phyloP scores from a whole-genome alignment of 352 stramenopile genomes.

The Aphanomyces cochlioides region DNA sequence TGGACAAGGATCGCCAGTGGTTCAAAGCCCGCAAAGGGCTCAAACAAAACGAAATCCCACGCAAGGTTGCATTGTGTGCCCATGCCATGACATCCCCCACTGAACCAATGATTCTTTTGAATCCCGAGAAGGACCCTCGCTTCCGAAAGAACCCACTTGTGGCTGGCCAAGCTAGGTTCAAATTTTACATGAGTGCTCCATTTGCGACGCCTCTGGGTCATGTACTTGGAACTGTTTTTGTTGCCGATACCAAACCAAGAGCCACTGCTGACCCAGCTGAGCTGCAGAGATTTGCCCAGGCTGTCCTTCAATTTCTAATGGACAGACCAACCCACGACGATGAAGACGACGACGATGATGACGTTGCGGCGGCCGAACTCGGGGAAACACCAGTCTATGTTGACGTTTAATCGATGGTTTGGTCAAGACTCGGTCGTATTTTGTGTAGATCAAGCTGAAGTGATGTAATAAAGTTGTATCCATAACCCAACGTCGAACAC shows the following conservation, averaged over 20 bases:
- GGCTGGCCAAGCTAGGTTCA: slow-evolving; percentile 19
- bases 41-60: slow-evolving; percentile 56
- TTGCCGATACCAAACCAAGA: slow-evolving; percentile 19
- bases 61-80: slow-evolving; percentile 63
- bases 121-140: slow-evolving; percentile 50
- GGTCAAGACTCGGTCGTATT: too few relatives aligned
- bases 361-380: background rate
- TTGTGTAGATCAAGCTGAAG: too few relatives aligned
- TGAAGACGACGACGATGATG: slow-evolving; percentile 2
- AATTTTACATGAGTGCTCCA: slow-evolving; percentile 25
- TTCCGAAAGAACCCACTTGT: slow-evolving; percentile 29
- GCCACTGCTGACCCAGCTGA: background rate
- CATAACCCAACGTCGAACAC: too few relatives aligned
- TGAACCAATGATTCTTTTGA: slow-evolving; percentile 55
- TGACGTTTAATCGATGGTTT: too few relatives aligned
- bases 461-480: too few relatives aligned
- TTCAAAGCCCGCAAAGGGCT: slow-evolving; percentile 18
- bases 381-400: too few relatives aligned
- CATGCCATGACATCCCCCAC: slow-evolving; percentile 67
- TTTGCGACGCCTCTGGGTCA: slow-evolving; percentile 8
- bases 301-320: slow-evolving; percentile 20
- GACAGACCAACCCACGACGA: slow-evolving; percentile 1
- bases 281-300: background rate
- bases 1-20: slow-evolving; percentile 27
- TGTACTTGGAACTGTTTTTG: slow-evolving; percentile 16